A percentile compares a stretch with the other conserved stretches of the same genome.
These are phyloP conservation scores for Phoenix roebelenii DNA, from an alignment of 176 grass and related monocot species.

Conservation along the genomic window DNA sequence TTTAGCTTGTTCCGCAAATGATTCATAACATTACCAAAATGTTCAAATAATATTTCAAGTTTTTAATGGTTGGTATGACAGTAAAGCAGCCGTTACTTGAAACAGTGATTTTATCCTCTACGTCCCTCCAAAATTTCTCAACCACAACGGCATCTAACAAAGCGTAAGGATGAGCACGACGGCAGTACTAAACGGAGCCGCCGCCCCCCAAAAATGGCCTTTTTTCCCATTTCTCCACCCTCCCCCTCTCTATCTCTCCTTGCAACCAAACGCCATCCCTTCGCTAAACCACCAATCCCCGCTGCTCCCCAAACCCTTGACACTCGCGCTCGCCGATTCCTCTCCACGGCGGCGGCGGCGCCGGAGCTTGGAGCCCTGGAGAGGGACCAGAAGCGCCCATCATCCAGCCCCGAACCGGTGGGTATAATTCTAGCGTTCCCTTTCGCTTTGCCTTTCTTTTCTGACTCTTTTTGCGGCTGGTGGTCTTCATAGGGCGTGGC, in stretches of 20 bases:
- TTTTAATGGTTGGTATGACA: no score
- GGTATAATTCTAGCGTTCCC: not conserved
- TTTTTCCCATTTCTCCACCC: not conserved
- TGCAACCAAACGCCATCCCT: not conserved
- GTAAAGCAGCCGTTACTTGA: no score
- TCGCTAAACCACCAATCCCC: not conserved
- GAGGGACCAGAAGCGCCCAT: constrained; percentile 6
- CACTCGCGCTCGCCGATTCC: not conserved
- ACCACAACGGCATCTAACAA: no score
- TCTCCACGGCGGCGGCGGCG: constrained; percentile 9
- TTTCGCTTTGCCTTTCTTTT: not conserved
- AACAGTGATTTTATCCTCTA: no score
- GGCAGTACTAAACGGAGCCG: no score
- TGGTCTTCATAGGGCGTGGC: constrained; percentile 34
- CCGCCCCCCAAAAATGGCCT: not conserved
- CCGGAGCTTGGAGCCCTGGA: constrained; percentile 17
- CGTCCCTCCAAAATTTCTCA: no score
- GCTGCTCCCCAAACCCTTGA: constrained; percentile 5
- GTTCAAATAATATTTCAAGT: no score
- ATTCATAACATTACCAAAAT: no score
- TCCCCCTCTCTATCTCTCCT: not conserved
- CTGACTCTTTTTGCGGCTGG: not conserved
- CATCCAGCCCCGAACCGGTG: constrained; percentile 5
- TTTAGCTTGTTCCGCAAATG: no score
- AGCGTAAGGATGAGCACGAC: no score